phyloP scores from a whole-genome alignment of 2,329 filamentous ascomycete species.

The Xylaria hypoxylon region DNA sequence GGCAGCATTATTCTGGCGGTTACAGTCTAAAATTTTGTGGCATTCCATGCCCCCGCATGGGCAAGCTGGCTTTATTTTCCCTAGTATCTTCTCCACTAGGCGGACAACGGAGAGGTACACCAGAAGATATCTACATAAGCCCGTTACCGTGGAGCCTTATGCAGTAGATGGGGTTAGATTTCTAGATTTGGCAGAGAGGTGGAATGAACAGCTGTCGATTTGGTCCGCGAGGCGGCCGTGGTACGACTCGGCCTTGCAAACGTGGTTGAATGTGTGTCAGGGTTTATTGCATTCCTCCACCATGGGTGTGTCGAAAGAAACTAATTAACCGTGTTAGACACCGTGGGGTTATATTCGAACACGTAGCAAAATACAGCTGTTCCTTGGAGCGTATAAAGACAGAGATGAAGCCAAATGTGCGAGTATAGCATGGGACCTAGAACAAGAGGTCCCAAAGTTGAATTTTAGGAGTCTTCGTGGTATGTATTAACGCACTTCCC shows the following conservation, averaged over 20 bases:
- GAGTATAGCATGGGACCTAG: neutral
- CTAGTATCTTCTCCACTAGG: neutral
- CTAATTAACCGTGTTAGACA: too few relatives aligned
- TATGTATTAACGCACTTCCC: neutral
- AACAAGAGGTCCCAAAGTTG: neutral
- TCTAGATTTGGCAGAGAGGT: neutral
- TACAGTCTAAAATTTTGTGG: neutral
- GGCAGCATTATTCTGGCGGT: neutral
- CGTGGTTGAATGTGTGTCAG: neutral
- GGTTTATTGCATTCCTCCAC: neutral
- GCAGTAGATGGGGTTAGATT: neutral
- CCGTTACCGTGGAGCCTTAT: neutral
- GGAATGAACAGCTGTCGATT: neutral
- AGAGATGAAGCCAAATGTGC: conserved; percentile 3
- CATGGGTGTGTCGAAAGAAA: too few relatives aligned
- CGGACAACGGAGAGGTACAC: neutral
- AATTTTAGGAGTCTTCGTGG: neutral
- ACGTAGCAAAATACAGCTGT: neutral
- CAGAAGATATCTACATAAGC: neutral
- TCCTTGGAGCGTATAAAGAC: neutral
- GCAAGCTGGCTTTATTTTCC: neutral
- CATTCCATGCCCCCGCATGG: neutral
- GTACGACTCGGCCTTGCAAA: neutral
- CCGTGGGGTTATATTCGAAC: neutral
- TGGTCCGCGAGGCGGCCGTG: conserved; percentile 1